Conservation (phyloP, 345 rosid species). For the Eutrema heterophyllum region DNA sequence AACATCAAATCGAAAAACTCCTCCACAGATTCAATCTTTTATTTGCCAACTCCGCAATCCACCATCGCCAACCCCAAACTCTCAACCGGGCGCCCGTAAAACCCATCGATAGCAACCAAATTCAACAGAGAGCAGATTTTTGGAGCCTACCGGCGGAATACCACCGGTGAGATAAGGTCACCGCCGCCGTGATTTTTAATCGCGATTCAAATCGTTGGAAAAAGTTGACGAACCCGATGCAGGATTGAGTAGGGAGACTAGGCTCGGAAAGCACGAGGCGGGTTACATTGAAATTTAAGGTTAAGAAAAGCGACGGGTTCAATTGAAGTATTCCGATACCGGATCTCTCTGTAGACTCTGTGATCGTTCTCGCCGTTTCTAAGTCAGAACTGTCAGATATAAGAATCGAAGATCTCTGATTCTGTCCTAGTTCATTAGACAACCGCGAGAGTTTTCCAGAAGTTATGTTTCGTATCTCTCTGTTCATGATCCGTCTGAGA, state of each 20-base stretch:
- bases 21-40: conserved; percentile 25
- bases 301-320: conserved; percentile 29
- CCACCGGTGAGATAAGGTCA: no score
- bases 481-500: background rate
- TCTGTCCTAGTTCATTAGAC: background rate
- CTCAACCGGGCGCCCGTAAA: background rate
- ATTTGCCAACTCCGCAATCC: conserved; percentile 16
- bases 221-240: conserved; percentile 47
- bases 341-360: background rate
- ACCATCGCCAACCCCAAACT: background rate
- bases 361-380: background rate
- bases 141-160: no score
- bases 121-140: conserved; percentile 38
- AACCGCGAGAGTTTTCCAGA: background rate
- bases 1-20: conserved; percentile 51
- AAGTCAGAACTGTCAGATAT: background rate
- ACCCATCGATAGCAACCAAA: conserved; percentile 29
- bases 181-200: no score
- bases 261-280: conserved; percentile 45
- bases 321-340: conserved; percentile 34
- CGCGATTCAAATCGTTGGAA: conserved; percentile 10
- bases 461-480: background rate
- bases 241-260: conserved; percentile 38
- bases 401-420: background rate
- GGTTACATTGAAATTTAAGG: conserved; percentile 33